Conservation (phyloP, 1,139 yeast species). For the Candida sojae region DNA sequence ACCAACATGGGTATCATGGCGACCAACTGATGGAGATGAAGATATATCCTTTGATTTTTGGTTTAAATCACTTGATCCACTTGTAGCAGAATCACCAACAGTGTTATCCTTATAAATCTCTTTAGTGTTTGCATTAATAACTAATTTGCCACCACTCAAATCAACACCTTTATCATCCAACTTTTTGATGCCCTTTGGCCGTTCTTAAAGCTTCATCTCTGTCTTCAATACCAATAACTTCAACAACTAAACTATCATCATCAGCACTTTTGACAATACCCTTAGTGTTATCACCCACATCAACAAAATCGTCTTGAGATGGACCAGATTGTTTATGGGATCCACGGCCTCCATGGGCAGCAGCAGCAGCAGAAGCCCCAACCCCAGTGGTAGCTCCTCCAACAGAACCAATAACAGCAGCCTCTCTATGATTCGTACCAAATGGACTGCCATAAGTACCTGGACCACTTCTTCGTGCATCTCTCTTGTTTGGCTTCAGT, state of each 20-base stretch:
- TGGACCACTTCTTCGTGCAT: not conserved
- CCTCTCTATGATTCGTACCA: constrained; percentile 11
- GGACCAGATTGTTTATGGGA: not conserved
- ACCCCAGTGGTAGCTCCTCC: constrained; percentile 9
- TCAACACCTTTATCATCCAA: constrained; percentile 37
- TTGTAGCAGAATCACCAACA: not conserved
- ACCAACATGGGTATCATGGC: not conserved
- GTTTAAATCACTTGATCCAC: no score
- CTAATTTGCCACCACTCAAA: constrained; percentile 36
- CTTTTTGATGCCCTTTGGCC: constrained; percentile 40
- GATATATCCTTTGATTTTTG: not conserved
- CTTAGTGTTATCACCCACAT: constrained; percentile 8
- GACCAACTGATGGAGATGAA: not conserved
- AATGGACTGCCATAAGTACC: constrained; percentile 1
- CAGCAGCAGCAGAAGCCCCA: constrained; percentile 6
- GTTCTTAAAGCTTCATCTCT: constrained; percentile 32
- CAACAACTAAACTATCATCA: constrained; percentile 25
- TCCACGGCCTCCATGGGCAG: constrained; percentile 7
- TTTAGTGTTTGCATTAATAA: constrained; percentile 36
- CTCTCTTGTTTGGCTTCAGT: constrained; percentile 11
- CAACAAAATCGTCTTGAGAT: not conserved
- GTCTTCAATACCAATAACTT: constrained; percentile 41
- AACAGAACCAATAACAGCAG: constrained; percentile 12
- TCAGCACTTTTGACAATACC: no score
- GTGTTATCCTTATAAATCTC: constrained; percentile 28